phyloP scores from a whole-genome alignment of 1,139 yeast genomes.

The Taiozyma sp. region DNA sequence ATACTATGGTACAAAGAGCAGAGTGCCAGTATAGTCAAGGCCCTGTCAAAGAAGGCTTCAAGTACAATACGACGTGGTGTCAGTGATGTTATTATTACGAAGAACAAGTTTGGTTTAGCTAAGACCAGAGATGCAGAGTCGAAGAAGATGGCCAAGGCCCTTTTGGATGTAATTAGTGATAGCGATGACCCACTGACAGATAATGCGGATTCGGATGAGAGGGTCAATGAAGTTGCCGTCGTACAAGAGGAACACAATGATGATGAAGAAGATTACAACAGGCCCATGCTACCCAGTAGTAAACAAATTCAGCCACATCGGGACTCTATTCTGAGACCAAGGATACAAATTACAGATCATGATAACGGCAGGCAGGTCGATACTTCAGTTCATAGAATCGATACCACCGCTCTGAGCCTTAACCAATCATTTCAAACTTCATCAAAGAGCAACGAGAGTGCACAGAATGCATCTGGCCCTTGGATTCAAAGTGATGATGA shows the following conservation, averaged over 20 bases:
- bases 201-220: constrained; percentile 4
- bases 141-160: background rate
- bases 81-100: constrained; percentile 5
- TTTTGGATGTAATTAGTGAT: background rate
- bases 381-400: background rate
- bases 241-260: constrained; percentile 1
- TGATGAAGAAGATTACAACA: background rate
- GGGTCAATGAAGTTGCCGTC: constrained; percentile 3
- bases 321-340: background rate
- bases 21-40: constrained; percentile 18
- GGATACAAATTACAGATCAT: background rate
- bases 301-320: background rate
- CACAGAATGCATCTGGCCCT: background rate
- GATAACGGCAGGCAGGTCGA: background rate
- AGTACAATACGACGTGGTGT: constrained; percentile 14
- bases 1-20: constrained; percentile 50
- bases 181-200: constrained; percentile 5
- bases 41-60: constrained; percentile 22
- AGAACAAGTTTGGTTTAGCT: constrained; percentile 8
- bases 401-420: background rate
- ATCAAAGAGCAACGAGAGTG: background rate
- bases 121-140: constrained; percentile 4
- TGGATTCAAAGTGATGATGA: background rate
- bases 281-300: background rate
- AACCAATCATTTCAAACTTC: background rate